Percentiles rank a stretch among this genome's conserved stretches.
Conservation (phyloP, 495 filamentous ascomycete species). For the Penicillium paxilli region DNA sequence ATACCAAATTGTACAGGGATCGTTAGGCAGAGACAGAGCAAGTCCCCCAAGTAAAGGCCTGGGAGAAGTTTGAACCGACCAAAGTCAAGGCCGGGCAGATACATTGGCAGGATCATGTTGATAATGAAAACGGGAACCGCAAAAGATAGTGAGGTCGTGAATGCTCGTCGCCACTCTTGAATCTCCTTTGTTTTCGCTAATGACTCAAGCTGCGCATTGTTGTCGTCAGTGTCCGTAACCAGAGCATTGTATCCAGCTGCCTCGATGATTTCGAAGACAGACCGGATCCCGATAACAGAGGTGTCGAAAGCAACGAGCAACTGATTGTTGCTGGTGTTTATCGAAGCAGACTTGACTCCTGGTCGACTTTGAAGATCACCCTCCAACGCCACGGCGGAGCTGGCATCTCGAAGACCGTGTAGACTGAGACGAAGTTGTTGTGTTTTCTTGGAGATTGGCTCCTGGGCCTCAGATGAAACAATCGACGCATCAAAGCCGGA, state of each 20-base stretch:
- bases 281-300: conserved; percentile 70
- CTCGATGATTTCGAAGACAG: conserved; percentile 81
- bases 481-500: conserved; percentile 85
- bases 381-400: conserved; percentile 71
- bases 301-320: conserved; percentile 71
- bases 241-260: conserved; percentile 80
- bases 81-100: conserved; percentile 68
- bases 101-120: conserved; percentile 89
- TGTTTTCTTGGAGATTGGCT: conserved; percentile 31
- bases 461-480: conserved; percentile 49
- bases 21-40: conserved; percentile 79
- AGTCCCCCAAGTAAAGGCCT: conserved; percentile 84
- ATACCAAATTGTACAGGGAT: conserved; percentile 96
- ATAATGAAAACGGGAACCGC: conserved; percentile 91
- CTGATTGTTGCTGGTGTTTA: conserved; percentile 67
- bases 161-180: conserved; percentile 82
- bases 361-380: conserved; percentile 60
- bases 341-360: conserved; percentile 71
- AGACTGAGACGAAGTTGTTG: conserved; percentile 72
- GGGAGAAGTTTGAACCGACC: conserved; percentile 62
- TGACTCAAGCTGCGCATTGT: conserved; percentile 94
- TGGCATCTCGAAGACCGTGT: conserved; percentile 72
- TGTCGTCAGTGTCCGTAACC: conserved; percentile 88
- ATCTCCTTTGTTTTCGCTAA: conserved; percentile 96
- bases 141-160: conserved; percentile 72